phyloP scores from a whole-genome alignment of 2,329 filamentous ascomycete genomes.

The Aotearoamyces nothofagi region DNA sequence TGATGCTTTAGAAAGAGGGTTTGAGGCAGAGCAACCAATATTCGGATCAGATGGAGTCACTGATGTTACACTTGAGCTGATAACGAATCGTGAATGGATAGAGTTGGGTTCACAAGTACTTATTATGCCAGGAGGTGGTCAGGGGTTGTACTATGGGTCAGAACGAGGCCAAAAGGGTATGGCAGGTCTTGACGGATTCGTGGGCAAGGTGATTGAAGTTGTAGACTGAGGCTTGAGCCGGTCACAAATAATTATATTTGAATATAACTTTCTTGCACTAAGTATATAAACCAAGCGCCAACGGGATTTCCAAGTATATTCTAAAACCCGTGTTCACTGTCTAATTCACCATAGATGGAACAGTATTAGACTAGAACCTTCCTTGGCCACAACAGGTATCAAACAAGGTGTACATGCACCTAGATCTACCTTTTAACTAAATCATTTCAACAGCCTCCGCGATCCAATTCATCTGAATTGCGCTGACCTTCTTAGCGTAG shows the following conservation, averaged over 20 bases:
- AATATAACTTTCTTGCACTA: too few relatives aligned
- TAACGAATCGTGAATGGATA: slow-evolving; percentile 58
- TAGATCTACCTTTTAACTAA: background rate
- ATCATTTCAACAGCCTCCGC: slow-evolving; percentile 11
- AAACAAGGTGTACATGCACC: too few relatives aligned
- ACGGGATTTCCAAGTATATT: too few relatives aligned
- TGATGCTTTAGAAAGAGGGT: slow-evolving; percentile 26
- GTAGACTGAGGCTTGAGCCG: slow-evolving; percentile 35
- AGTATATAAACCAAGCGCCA: too few relatives aligned
- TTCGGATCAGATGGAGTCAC: slow-evolving; percentile 23
- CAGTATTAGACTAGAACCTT: too few relatives aligned
- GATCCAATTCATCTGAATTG: slow-evolving; percentile 44
- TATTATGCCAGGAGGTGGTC: slow-evolving; percentile 55
- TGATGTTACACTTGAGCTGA: slow-evolving; percentile 50
- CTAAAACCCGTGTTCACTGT: too few relatives aligned
- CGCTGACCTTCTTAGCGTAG: slow-evolving; percentile 51
- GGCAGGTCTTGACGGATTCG: slow-evolving; percentile 54
- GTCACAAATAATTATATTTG: too few relatives aligned
- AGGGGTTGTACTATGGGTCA: slow-evolving; percentile 39
- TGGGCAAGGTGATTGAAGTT: slow-evolving; percentile 51
- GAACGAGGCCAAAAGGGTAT: slow-evolving; percentile 35
- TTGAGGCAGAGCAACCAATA: slow-evolving; percentile 17
- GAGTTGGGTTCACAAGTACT: slow-evolving; percentile 56
- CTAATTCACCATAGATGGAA: too few relatives aligned
- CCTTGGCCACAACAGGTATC: background rate